Conservation (phyloP, 2,329 filamentous ascomycete species). For the Scedosporium dehoogii region DNA sequence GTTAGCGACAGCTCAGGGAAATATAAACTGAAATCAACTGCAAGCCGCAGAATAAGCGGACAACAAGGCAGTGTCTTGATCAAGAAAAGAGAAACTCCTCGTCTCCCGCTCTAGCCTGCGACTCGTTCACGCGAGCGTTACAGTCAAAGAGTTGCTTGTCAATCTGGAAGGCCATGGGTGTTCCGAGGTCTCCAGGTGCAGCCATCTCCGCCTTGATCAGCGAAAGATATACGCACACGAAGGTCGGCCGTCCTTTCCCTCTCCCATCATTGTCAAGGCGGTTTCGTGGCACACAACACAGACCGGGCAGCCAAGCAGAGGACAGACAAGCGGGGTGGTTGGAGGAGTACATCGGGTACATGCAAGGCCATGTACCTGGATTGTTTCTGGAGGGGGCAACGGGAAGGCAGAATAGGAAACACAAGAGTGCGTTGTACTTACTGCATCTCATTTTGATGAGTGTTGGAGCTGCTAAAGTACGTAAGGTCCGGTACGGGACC, state of each 20-base stretch:
- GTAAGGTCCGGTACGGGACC: conserved; percentile 51
- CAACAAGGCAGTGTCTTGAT: not conserved
- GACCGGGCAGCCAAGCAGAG: conserved; percentile 4
- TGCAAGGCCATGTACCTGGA: conserved; percentile 5
- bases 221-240: not conserved
- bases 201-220: not conserved
- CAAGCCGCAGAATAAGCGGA: not conserved
- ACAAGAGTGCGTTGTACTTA: conserved; percentile 33
- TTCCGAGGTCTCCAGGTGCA: not conserved
- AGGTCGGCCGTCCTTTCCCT: not conserved
- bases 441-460: conserved; percentile 45
- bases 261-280: not conserved
- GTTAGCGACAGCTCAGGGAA: conserved; percentile 8
- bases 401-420: conserved; percentile 17
- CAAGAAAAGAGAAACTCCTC: not conserved
- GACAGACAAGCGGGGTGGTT: conserved; percentile 6
- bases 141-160: not conserved
- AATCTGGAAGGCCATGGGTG: not conserved
- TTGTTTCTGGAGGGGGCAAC: conserved; percentile 13
- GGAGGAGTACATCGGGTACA: conserved; percentile 7
- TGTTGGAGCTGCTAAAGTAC: conserved; percentile 39
- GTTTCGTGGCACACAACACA: not conserved
- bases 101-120: not conserved
- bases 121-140: not conserved
- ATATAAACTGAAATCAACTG: conserved; percentile 6